These are phyloP conservation scores for Neofusicoccum kwambonambiense DNA, from an alignment of 2,329 filamentous ascomycete species.

Conservation along the genomic window DNA sequence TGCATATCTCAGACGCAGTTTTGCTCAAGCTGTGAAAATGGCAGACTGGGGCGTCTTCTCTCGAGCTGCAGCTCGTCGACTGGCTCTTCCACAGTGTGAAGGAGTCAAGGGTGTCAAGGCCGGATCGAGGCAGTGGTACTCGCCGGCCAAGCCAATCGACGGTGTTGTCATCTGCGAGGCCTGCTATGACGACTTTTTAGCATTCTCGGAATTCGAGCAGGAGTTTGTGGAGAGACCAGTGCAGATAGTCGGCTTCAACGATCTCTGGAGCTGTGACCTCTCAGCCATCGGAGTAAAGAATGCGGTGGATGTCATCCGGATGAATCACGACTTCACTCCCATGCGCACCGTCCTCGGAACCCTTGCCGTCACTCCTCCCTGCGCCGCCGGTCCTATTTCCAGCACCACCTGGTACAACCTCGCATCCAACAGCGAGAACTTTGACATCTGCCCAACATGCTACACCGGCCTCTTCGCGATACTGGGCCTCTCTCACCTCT, in stretches of 20 bases:
- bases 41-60: conserved; percentile 25
- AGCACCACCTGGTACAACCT: conserved; percentile 62
- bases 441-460: conserved; percentile 71
- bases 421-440: conserved; percentile 56
- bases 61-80: conserved; percentile 55
- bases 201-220: conserved; percentile 58
- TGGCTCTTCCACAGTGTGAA: conserved; percentile 48
- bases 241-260: conserved; percentile 52
- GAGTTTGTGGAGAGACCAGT: conserved; percentile 54
- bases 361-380: conserved; percentile 46
- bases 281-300: conserved; percentile 48
- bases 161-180: neutral
- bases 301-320: conserved; percentile 51
- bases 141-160: neutral
- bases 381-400: conserved; percentile 56
- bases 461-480: conserved; percentile 59
- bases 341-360: neutral
- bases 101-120: conserved; percentile 59
- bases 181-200: conserved; percentile 57
- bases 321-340: neutral
- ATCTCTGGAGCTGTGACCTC: conserved; percentile 64
- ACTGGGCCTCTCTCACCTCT: conserved; percentile 54
- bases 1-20: neutral
- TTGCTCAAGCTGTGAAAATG: neutral
- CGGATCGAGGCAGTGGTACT: conserved; percentile 59